phyloP scores from a whole-genome alignment of 352 stramenopile genomes.

The Thraustotheca clavata region DNA sequence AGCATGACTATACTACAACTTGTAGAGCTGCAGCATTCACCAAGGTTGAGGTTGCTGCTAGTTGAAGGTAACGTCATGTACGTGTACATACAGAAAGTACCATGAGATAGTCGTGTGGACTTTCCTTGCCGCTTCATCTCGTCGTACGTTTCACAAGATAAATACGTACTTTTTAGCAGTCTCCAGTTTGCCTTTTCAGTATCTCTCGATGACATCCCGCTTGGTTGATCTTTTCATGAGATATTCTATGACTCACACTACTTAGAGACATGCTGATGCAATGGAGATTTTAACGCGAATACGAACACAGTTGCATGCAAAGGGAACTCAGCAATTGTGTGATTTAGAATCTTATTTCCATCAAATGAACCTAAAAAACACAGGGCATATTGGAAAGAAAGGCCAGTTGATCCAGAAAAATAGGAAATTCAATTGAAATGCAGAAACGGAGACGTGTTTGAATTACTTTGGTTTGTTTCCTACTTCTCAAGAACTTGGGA shows the following conservation, averaged over 20 bases:
- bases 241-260: too few relatives aligned
- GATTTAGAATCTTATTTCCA: not conserved
- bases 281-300: not conserved
- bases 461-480: conserved; percentile 20
- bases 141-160: not conserved
- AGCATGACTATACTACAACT: not conserved
- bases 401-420: too few relatives aligned
- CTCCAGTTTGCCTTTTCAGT: too few relatives aligned
- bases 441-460: conserved; percentile 10
- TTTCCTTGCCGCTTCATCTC: not conserved
- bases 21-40: conserved; percentile 11
- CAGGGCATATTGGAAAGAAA: not conserved
- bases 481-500: conserved; percentile 3
- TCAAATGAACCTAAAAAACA: not conserved
- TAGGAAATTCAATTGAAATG: not conserved
- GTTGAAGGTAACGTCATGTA: not conserved
- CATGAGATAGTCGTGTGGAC: not conserved
- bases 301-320: conserved; percentile 1
- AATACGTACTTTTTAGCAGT: not conserved
- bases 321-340: conserved; percentile 15
- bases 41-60: not conserved
- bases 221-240: not conserved
- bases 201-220: conserved; percentile 9
- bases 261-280: conserved; percentile 6
- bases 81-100: not conserved